Evolutionary conservation across 2,329 filamentous ascomycete genomes (phyloP).

Genomic region (Penicillium griseofulvum): DNA sequence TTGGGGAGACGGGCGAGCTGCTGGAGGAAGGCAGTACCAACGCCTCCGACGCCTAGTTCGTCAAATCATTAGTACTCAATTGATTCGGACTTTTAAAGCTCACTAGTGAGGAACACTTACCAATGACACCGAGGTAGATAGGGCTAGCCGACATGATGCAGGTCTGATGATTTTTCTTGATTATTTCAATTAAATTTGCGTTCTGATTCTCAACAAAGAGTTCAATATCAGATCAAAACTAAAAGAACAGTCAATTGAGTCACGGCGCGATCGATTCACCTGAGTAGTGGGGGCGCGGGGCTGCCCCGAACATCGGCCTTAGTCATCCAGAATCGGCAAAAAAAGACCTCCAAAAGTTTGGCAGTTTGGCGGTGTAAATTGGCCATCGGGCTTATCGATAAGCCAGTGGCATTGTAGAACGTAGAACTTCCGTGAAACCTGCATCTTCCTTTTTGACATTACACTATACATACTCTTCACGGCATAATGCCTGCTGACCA

Average conservation of each 20-base stretch:
- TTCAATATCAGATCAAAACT: neutral
- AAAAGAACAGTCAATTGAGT: slow-evolving; percentile 5
- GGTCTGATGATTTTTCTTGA: slow-evolving; percentile 1
- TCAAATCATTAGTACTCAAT: slow-evolving; percentile 4
- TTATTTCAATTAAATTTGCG: neutral
- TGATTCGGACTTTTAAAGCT: neutral
- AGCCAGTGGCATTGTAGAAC: neutral
- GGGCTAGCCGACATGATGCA: slow-evolving; percentile 31
- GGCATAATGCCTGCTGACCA: slow-evolving; percentile 17
- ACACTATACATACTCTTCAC: neutral
- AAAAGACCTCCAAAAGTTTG: neutral
- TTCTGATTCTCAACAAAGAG: slow-evolving; percentile 13
- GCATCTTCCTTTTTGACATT: neutral
- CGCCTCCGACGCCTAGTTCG: slow-evolving; percentile 75
- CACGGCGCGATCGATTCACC: slow-evolving; percentile 8
- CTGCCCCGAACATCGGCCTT: slow-evolving; percentile 10
- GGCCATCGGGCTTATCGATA: slow-evolving; percentile 2
- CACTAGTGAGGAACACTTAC: slow-evolving; percentile 25
- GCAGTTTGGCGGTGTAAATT: neutral
- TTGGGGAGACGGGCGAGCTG: slow-evolving; percentile 73
- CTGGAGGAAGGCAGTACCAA: slow-evolving; percentile 84
- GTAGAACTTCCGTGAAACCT: neutral
- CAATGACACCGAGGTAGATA: slow-evolving; percentile 45
- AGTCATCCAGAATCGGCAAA: neutral
- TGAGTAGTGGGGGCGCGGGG: slow-evolving; percentile 8